Evolutionary conservation across 2,329 filamentous ascomycete species (phyloP).

Genomic region (Parascedosporium putredinis): DNA sequence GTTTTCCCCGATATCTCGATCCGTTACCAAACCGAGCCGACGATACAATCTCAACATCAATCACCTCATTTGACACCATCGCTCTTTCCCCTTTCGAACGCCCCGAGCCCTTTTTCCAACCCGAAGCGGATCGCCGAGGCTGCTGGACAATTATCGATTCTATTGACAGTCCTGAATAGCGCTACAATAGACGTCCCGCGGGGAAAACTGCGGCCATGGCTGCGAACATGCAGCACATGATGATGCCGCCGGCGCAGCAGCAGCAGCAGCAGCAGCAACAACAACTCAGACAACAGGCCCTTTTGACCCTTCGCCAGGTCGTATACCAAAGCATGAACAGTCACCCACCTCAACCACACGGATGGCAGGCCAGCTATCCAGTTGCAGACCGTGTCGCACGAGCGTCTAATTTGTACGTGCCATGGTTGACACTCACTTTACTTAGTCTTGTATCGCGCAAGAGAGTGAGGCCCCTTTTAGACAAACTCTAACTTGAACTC

Average conservation of each 20-base stretch:
- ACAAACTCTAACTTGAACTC: slow-evolving; percentile 10
- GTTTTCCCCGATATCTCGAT: too few species aligned
- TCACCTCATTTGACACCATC: too few species aligned
- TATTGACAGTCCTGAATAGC: background rate
- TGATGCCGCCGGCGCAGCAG: slow-evolving; percentile 32
- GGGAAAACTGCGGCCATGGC: slow-evolving; percentile 35
- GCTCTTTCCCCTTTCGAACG: too few species aligned
- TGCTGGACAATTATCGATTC: too few species aligned
- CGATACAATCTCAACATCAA: too few species aligned
- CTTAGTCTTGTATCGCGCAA: too few species aligned
- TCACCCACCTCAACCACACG: slow-evolving; percentile 21
- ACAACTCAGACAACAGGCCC: slow-evolving; percentile 11
- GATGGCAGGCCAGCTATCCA: slow-evolving; percentile 29
- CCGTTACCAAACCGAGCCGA: too few species aligned
- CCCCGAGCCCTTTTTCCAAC: too few species aligned
- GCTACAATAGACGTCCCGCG: background rate
- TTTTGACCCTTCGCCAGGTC: slow-evolving; percentile 24
- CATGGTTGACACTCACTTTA: too few species aligned
- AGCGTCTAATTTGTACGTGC: slow-evolving; percentile 29
- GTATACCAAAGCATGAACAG: slow-evolving; percentile 29
- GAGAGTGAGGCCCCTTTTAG: too few species aligned
- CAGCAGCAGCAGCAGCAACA: slow-evolving; percentile 28
- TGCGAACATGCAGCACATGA: slow-evolving; percentile 50
- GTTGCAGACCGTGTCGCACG: slow-evolving; percentile 32
- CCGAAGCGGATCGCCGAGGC: too few species aligned